Percentiles rank a stretch among this genome's conserved stretches.
Conservation (phyloP, 345 rosid species). For the Cardamine occulta region DNA sequence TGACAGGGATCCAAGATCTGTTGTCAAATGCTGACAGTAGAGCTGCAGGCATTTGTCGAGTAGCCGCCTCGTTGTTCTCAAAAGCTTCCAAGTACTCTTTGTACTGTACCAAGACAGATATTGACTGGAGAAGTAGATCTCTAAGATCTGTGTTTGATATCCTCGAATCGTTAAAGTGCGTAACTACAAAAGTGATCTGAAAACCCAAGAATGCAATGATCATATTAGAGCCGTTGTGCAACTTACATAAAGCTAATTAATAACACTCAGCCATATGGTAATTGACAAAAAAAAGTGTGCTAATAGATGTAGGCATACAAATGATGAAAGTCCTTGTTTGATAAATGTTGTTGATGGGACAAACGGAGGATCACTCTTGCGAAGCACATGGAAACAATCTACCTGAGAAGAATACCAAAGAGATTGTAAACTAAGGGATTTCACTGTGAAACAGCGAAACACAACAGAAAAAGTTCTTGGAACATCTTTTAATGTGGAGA, state of each 20-base stretch:
- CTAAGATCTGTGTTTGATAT: constrained; percentile 84
- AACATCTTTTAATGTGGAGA: constrained; percentile 11
- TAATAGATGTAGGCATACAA: constrained; percentile 57
- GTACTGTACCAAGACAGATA: constrained; percentile 88
- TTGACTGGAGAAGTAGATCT: constrained; percentile 96
- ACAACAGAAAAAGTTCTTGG: not conserved
- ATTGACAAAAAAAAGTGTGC: not conserved
- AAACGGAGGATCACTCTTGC: constrained; percentile 94
- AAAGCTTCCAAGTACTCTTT: constrained; percentile 84
- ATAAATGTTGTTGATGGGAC: constrained; percentile 76
- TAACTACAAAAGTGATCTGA: constrained; percentile 87
- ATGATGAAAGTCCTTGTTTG: constrained; percentile 92
- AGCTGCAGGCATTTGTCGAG: constrained; percentile 71
- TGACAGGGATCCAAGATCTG: constrained; percentile 93
- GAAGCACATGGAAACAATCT: constrained; percentile 97
- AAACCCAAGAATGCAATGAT: constrained; percentile 30
- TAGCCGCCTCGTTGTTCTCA: constrained; percentile 87
- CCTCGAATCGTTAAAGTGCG: constrained; percentile 89
- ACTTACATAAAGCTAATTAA: not conserved
- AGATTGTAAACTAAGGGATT: not conserved
- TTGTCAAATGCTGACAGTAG: constrained; percentile 90
- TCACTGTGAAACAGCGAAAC: not conserved
- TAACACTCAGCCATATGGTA: not conserved
- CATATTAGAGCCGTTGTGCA: constrained; percentile 8
- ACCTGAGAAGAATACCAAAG: constrained; percentile 58